Percentiles rank a stretch among this genome's conserved stretches.
These are phyloP conservation scores for Cardamine occulta DNA, from an alignment of 345 rosid genomes.

Conservation along the genomic window DNA sequence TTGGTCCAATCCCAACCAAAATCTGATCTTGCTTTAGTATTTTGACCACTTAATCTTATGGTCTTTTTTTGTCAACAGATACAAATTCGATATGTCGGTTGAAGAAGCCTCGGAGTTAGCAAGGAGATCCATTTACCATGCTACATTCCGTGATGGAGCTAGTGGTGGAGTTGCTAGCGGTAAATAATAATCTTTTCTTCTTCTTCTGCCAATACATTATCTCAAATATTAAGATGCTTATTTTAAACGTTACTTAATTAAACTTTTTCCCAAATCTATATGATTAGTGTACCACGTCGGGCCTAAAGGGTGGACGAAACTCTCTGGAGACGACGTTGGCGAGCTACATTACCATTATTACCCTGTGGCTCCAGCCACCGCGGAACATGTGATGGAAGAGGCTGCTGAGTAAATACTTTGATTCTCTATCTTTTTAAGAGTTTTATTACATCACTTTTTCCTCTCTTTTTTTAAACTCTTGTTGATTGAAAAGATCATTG, in stretches of 20 bases:
- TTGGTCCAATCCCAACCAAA: background rate
- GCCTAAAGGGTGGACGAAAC: slow-evolving; percentile 87
- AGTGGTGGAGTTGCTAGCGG: slow-evolving; percentile 99
- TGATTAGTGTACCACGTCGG: slow-evolving; percentile 85
- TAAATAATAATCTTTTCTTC: slow-evolving; percentile 41
- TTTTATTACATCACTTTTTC: background rate
- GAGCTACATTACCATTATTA: slow-evolving; percentile 82
- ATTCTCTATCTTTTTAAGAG: background rate
- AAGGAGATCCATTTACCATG: slow-evolving; percentile 90
- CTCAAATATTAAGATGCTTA: background rate
- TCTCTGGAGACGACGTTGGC: slow-evolving; percentile 92
- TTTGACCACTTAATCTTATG: background rate
- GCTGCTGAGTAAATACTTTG: slow-evolving; percentile 31
- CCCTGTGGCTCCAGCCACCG: slow-evolving; percentile 61
- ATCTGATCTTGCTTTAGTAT: background rate
- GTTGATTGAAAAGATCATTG: no score
- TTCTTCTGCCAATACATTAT: background rate
- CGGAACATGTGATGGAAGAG: slow-evolving; percentile 86
- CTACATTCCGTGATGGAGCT: slow-evolving; percentile 95
- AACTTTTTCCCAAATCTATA: background rate
- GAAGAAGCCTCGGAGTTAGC: slow-evolving; percentile 95
- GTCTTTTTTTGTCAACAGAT: slow-evolving; percentile 45
- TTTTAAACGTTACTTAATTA: background rate
- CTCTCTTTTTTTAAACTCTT: no score
- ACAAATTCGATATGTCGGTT: slow-evolving; percentile 73